phyloP scores from a whole-genome alignment of 163 green algal genomes.

The Scenedesmus sp. region DNA sequence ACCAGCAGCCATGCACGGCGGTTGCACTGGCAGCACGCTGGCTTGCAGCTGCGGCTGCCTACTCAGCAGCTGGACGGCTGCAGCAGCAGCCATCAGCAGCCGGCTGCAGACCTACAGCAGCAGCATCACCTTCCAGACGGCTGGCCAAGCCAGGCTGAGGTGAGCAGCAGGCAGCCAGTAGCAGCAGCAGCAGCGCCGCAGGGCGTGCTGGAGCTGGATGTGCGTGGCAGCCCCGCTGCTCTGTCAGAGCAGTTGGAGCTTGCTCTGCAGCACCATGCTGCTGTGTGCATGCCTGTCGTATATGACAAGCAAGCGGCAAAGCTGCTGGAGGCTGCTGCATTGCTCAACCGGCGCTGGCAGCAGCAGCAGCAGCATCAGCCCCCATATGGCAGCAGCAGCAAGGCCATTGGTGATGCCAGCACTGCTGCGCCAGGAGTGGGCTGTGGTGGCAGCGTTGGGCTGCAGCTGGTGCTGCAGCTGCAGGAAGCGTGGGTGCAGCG shows the following conservation, averaged over 20 bases:
- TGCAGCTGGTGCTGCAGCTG: slow-evolving; percentile 10
- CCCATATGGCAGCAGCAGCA: not conserved
- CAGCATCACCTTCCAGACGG: not conserved
- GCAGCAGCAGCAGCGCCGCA: slow-evolving; percentile 6
- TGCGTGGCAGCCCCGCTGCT: not conserved
- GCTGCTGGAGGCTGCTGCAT: slow-evolving; percentile 3
- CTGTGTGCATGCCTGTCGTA: not conserved
- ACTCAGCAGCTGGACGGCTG: not conserved
- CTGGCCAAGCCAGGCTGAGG: not conserved
- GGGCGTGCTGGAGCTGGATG: slow-evolving; percentile 2
- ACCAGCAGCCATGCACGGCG: not conserved
- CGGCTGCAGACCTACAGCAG: not conserved
- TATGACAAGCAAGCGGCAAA: slow-evolving; percentile 23
- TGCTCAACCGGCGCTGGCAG: slow-evolving; percentile 18
- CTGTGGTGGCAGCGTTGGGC: not conserved
- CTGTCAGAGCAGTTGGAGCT: not conserved
- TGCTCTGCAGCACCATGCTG: not conserved
- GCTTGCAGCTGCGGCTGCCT: not conserved
- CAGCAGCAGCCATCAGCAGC: not conserved
- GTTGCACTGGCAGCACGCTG: not conserved
- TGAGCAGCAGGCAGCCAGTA: not conserved
- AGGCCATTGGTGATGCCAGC: not conserved
- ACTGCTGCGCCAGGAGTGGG: not conserved
- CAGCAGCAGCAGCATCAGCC: not conserved
- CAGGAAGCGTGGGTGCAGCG: not conserved